phyloP scores from a whole-genome alignment of 1,139 yeast species.

The Tardiomyces digboiensis region DNA sequence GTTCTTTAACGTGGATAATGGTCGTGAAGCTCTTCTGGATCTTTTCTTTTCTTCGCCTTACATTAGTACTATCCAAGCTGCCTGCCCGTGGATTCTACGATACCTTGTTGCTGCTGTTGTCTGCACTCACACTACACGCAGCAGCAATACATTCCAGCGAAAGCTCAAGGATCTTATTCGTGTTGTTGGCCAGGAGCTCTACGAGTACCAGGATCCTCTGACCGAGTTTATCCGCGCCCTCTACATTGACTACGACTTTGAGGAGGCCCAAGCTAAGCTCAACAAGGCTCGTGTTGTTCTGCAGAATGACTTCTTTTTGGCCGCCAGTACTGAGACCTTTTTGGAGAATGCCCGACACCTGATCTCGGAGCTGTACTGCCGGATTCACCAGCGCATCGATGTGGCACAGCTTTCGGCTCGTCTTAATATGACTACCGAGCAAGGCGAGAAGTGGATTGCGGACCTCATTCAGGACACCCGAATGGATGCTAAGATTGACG shows the following conservation, averaged over 20 bases:
- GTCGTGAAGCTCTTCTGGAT: slow-evolving; percentile 42
- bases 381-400: slow-evolving; percentile 42
- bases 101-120: slow-evolving; percentile 52
- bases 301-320: slow-evolving; percentile 46
- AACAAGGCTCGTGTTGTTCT: slow-evolving; percentile 37
- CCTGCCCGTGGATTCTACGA: slow-evolving; percentile 58
- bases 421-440: slow-evolving; percentile 35
- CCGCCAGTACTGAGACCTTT: slow-evolving; percentile 33
- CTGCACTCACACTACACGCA: slow-evolving; percentile 26
- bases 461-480: slow-evolving; percentile 38
- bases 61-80: slow-evolving; percentile 53
- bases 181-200: slow-evolving; percentile 47
- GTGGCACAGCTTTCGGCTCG: slow-evolving; percentile 34
- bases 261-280: slow-evolving; percentile 38
- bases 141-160: slow-evolving; percentile 33
- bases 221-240: slow-evolving; percentile 44
- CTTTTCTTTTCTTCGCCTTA: slow-evolving; percentile 48
- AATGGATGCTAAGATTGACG: slow-evolving; percentile 42
- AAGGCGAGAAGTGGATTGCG: slow-evolving; percentile 43
- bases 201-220: slow-evolving; percentile 54
- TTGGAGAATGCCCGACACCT: slow-evolving; percentile 39
- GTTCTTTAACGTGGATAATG: slow-evolving; percentile 40
- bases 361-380: slow-evolving; percentile 42
- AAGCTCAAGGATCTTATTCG: slow-evolving; percentile 46
- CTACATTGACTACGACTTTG: slow-evolving; percentile 47